These are phyloP conservation scores for Epithele typhae DNA, from an alignment of 768 basidiomycete genomes.

Conservation along the genomic window DNA sequence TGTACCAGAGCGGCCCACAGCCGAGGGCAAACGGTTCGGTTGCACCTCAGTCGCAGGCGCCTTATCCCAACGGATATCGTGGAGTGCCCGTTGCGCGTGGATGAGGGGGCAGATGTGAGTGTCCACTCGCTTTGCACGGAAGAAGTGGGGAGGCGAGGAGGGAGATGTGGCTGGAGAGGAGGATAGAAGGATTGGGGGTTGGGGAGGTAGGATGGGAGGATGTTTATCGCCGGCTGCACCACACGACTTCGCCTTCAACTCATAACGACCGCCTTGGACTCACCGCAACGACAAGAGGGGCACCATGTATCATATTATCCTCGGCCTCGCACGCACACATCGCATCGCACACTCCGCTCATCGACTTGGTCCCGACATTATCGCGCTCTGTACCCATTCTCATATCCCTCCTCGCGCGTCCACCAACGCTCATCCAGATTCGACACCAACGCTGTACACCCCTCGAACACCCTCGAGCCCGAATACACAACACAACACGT, in stretches of 20 bases:
- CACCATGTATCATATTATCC: conserved; percentile 16
- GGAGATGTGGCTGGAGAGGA: background rate
- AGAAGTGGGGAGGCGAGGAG: background rate
- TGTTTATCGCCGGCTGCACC: conserved; percentile 7
- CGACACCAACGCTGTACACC: too few relatives aligned
- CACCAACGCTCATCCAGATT: background rate
- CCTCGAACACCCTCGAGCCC: background rate
- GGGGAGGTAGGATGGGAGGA: conserved; percentile 1
- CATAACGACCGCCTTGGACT: conserved; percentile 1
- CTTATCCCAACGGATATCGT: conserved; percentile 23
- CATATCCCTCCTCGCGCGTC: background rate
- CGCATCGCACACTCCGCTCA: conserved; percentile 4
- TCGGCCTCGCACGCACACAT: conserved; percentile 5
- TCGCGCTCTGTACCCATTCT: background rate
- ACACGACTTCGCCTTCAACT: conserved; percentile 4
- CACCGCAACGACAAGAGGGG: conserved; percentile 15
- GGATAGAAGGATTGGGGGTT: background rate
- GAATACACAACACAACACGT: background rate
- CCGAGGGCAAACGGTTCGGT: conserved; percentile 25
- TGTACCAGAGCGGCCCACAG: conserved; percentile 27
- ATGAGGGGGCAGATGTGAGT: background rate
- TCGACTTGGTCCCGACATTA: background rate
- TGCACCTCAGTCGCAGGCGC: conserved; percentile 13
- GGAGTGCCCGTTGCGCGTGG: conserved; percentile 27
- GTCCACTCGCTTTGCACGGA: background rate